Conservation (phyloP, 1,284 basidiomycete genomes). For the Leccinum pallidistipes region DNA sequence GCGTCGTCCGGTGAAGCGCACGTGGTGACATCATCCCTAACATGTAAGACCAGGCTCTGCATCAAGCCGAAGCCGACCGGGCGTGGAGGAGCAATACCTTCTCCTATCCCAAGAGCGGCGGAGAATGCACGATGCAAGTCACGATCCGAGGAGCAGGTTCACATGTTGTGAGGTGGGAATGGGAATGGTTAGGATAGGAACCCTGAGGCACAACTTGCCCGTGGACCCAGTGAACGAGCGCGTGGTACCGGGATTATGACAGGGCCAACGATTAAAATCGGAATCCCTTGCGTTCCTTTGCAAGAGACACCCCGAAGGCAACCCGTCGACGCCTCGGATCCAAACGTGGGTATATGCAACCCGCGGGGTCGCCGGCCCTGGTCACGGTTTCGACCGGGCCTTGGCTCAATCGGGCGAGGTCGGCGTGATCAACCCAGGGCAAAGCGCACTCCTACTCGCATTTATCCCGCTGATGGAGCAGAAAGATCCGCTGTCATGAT, state of each 20-base stretch:
- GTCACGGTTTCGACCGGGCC: neutral
- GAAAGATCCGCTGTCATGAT: neutral
- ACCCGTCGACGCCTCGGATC: neutral
- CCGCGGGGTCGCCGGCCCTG: neutral
- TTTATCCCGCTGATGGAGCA: neutral
- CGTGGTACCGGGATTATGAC: neutral
- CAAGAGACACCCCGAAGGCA: neutral
- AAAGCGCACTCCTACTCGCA: slow-evolving; percentile 12
- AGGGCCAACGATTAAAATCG: neutral
- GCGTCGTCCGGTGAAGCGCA: slow-evolving; percentile 3
- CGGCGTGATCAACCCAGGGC: slow-evolving; percentile 4
- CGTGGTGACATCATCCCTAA: slow-evolving; percentile 10
- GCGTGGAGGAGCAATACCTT: neutral
- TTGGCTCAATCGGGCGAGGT: neutral
- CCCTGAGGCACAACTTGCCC: neutral
- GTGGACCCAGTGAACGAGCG: neutral
- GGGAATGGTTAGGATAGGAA: neutral
- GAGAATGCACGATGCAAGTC: neutral
- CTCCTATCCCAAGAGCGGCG: neutral
- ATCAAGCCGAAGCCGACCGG: neutral
- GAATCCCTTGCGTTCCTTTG: neutral
- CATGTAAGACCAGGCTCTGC: slow-evolving; percentile 8
- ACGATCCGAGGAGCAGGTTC: neutral
- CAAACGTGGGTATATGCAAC: neutral
- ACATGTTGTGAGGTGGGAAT: neutral